These are phyloP conservation scores for Tetraselmis striata DNA, from an alignment of 139 green algal species.

Conservation along the genomic window DNA sequence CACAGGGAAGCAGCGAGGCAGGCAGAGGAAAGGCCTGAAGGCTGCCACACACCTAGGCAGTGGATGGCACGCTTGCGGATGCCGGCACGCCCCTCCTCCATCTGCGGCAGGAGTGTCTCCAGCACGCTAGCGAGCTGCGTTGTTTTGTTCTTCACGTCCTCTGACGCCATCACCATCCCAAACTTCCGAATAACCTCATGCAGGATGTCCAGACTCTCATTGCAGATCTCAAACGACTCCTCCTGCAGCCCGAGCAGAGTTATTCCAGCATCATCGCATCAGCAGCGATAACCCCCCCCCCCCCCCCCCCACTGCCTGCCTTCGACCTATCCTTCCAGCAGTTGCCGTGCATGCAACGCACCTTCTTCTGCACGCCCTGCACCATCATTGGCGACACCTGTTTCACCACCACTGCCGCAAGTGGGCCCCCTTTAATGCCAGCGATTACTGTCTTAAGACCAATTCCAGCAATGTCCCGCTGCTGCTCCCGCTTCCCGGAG, in stretches of 20 bases:
- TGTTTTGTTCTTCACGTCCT: conserved; percentile 35
- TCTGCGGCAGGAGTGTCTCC: conserved; percentile 48
- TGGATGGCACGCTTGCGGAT: conserved; percentile 66
- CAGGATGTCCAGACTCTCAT: conserved; percentile 69
- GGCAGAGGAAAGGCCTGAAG: too few species aligned
- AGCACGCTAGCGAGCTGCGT: conserved; percentile 27
- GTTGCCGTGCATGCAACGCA: too few species aligned
- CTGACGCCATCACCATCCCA: conserved; percentile 43
- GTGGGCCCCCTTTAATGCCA: conserved; percentile 15
- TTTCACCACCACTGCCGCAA: conserved; percentile 5
- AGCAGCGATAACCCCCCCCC: too few species aligned
- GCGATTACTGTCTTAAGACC: conserved; percentile 75
- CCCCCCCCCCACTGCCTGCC: too few species aligned
- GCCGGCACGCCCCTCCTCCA: conserved; percentile 49
- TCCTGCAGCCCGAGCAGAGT: too few species aligned
- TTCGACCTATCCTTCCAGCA: too few species aligned
- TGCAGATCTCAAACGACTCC: conserved; percentile 27
- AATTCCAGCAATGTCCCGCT: conserved; percentile 71
- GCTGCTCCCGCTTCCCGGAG: conserved; percentile 48
- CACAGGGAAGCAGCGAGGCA: too few species aligned
- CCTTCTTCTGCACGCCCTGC: neutral
- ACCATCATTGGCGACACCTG: conserved; percentile 19
- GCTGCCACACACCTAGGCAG: too few species aligned
- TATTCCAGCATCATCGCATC: too few species aligned
- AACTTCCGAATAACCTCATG: conserved; percentile 55